phyloP scores from a whole-genome alignment of 352 stramenopile species.

The Globisporangium nodosum region DNA sequence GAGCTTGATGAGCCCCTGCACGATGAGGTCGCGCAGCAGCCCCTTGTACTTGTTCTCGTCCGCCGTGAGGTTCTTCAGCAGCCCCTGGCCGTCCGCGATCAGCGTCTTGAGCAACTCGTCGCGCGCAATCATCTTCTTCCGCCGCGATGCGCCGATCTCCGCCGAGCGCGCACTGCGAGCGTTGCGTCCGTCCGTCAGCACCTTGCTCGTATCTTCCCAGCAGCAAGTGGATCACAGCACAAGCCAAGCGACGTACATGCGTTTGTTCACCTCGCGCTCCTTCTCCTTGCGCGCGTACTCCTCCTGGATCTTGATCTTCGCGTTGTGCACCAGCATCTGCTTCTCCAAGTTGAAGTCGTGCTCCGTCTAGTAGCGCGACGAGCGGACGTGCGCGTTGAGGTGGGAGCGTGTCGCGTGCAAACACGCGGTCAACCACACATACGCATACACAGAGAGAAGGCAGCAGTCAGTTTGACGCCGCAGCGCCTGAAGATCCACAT shows the following conservation, averaged over 20 bases:
- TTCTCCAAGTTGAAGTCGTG: slow-evolving; percentile 99
- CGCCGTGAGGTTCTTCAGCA: slow-evolving; percentile 44
- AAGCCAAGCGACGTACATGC: slow-evolving; percentile 45
- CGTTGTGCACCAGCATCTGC: slow-evolving; percentile 97
- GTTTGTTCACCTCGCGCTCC: slow-evolving; percentile 93
- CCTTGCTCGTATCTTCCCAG: too few relatives aligned
- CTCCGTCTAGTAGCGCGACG: slow-evolving; percentile 80
- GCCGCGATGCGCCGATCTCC: slow-evolving; percentile 92
- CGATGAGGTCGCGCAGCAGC: slow-evolving; percentile 95
- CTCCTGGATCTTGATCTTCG: slow-evolving; percentile 97
- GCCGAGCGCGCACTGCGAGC: slow-evolving; percentile 73
- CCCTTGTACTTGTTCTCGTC: slow-evolving; percentile 89
- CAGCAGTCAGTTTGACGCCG: neutral
- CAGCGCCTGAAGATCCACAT: slow-evolving; percentile 4
- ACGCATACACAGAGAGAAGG: neutral
- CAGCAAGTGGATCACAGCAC: neutral
- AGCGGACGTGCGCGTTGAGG: neutral
- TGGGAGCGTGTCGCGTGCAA: neutral
- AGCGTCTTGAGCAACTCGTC: slow-evolving; percentile 88
- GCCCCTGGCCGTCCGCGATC: slow-evolving; percentile 55
- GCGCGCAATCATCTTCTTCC: slow-evolving; percentile 96
- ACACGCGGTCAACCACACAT: neutral
- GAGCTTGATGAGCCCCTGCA: slow-evolving; percentile 98
- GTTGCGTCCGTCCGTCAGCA: neutral
- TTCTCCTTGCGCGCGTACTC: slow-evolving; percentile 98